Percentiles rank a stretch among this genome's conserved stretches.
phyloP scores from a whole-genome alignment of 2,329 filamentous ascomycete genomes.

The Xylaria arbuscula region DNA sequence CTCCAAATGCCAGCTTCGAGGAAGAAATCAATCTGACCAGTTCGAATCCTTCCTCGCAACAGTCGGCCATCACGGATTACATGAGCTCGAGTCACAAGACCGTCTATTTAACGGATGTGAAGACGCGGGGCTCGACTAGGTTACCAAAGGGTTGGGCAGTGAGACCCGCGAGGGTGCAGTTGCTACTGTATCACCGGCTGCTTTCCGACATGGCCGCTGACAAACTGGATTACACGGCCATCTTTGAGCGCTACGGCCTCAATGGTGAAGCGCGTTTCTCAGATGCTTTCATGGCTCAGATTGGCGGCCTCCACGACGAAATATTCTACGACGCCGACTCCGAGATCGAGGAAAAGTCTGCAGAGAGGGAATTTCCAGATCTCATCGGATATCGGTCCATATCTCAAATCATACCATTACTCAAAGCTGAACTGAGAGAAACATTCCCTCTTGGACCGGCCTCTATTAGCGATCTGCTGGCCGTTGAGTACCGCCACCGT shows the following conservation, averaged over 20 bases:
- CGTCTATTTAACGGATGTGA: slow-evolving; percentile 87
- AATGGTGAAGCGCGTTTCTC: slow-evolving; percentile 75
- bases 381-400: slow-evolving; percentile 62
- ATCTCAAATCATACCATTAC: slow-evolving; percentile 58
- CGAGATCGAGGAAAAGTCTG: slow-evolving; percentile 37
- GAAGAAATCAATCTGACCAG: slow-evolving; percentile 61
- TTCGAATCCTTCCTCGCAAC: slow-evolving; percentile 48
- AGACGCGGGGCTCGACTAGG: slow-evolving; percentile 76
- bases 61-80: slow-evolving; percentile 57
- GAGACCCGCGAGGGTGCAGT: slow-evolving; percentile 83
- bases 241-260: slow-evolving; percentile 79
- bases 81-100: slow-evolving; percentile 51
- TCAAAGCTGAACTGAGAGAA: slow-evolving; percentile 58
- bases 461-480: slow-evolving; percentile 62
- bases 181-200: slow-evolving; percentile 89
- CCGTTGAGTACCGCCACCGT: slow-evolving; percentile 66
- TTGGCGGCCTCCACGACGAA: slow-evolving; percentile 75
- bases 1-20: slow-evolving; percentile 79
- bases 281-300: slow-evolving; percentile 80
- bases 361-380: slow-evolving; percentile 46
- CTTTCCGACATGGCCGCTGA: slow-evolving; percentile 80
- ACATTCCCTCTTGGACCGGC: slow-evolving; percentile 65
- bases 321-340: slow-evolving; percentile 64
- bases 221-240: slow-evolving; percentile 72
- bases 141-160: slow-evolving; percentile 74